Base-by-base conservation (phyloP, 805 yeast species). In the Wickerhamiella kazuoi region DNA sequence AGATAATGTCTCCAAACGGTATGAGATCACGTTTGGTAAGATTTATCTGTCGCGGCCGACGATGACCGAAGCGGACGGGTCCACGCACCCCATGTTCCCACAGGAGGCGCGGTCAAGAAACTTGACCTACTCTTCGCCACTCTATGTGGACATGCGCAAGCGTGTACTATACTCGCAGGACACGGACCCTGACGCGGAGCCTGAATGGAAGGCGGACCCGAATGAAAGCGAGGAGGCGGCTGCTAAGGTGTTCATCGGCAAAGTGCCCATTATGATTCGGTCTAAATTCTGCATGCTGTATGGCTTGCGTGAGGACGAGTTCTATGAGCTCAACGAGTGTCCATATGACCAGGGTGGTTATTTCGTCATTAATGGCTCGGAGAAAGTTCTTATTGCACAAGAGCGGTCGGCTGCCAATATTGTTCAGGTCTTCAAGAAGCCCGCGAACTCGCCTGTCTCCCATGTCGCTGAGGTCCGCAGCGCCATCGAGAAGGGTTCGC, bases 261-360 rank as follows among this genome's bases (percentile, higher is more conserved):
- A 83, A 59, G 94, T 90, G 44, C 99, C 99, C 38, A 84, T 90
- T 60, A 90, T 90, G 99, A 70, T 90, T 51, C 73, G 95, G 53
- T 87, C 97, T 41, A 87, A 83, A 65, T 90, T 83, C 56, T 90
- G 99, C 72, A 75, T 86, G 65, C 70, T 90, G 52, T 72, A 83
- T 54, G 94, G 81, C 44, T 70, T 90, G 49, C 75, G 82, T 7
- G 97, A 90, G 51, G 83, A 81, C 50, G 98, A 90, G 61, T 72
- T 86, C 53, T 90, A 86, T 62, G 93, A 84, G 52, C 72, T 90
- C 56, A 86, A 90, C 61, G 99, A 90, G 63, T 90, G 99, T 64
- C 98, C 98, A 24, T 90, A 82, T 62, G 99, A 90, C 69, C 93
- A 90, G 93, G 99, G 99, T 61, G 99, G 99, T 46, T 90, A 90